Conservation (phyloP, 768 basidiomycete species). For the Boletus reticuloceps region DNA sequence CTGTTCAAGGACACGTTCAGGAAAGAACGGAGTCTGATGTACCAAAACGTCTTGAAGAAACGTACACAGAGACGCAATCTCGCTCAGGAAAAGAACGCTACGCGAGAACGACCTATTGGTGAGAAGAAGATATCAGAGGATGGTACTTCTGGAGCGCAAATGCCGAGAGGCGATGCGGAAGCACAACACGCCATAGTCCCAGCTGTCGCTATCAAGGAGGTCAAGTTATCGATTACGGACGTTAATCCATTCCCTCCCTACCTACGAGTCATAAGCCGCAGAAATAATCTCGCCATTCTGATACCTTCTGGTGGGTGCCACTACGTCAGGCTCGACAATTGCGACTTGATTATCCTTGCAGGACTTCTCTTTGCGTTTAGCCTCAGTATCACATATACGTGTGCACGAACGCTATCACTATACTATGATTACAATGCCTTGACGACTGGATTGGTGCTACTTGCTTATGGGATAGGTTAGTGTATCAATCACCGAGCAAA, state of each 20-base stretch:
- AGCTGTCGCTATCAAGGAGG: slow-evolving; percentile 16
- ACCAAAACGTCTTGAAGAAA: slow-evolving; percentile 62
- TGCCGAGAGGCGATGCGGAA: slow-evolving; percentile 25
- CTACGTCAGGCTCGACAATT: not conserved
- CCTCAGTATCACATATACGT: slow-evolving; percentile 72
- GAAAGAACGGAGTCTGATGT: slow-evolving; percentile 75
- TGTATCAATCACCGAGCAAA: not conserved
- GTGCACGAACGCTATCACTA: slow-evolving; percentile 64
- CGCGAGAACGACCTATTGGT: not conserved
- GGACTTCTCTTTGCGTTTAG: slow-evolving; percentile 70
- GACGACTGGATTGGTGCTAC: slow-evolving; percentile 74
- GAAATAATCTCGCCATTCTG: slow-evolving; percentile 68
- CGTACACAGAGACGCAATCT: slow-evolving; percentile 25
- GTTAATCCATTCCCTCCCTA: slow-evolving; percentile 73
- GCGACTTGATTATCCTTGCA: slow-evolving; percentile 19
- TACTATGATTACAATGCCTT: slow-evolving; percentile 70
- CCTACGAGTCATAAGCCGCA: slow-evolving; percentile 51
- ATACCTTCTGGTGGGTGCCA: slow-evolving; percentile 28
- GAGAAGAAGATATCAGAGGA: not conserved
- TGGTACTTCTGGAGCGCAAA: not conserved
- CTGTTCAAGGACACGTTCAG: slow-evolving; percentile 85
- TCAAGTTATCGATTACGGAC: slow-evolving; percentile 63
- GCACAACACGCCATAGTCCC: slow-evolving; percentile 10
- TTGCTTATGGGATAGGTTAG: slow-evolving; percentile 70
- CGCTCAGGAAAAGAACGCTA: slow-evolving; percentile 12